phyloP scores from a whole-genome alignment of 2,329 filamentous ascomycete genomes.

The Aureobasidium pullulans region DNA sequence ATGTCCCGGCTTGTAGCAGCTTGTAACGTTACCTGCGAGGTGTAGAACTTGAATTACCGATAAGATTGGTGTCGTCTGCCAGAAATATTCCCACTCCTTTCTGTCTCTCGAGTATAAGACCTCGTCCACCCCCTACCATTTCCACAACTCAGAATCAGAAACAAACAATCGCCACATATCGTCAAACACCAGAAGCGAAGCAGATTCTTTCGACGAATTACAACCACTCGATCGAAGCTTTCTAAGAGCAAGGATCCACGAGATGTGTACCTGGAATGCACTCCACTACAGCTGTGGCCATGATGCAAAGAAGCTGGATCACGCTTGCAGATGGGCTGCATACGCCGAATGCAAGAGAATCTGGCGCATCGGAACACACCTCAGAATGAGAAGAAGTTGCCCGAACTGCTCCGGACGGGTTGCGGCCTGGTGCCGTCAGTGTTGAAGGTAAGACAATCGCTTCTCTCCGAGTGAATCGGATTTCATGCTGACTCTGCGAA shows the following conservation, averaged over 20 bases:
- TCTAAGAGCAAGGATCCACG: background rate
- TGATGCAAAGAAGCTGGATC: background rate
- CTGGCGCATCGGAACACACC: background rate
- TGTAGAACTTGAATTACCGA: background rate
- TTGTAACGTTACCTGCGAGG: background rate
- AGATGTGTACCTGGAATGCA: constrained; percentile 8
- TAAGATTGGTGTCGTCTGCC: too few relatives aligned
- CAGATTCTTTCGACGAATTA: too few relatives aligned
- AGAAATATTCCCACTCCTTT: too few relatives aligned
- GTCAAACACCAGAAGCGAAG: background rate
- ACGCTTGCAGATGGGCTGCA: background rate
- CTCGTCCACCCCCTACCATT: too few relatives aligned
- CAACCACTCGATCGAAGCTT: background rate
- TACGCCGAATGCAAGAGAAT: constrained; percentile 5
- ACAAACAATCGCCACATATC: too few relatives aligned
- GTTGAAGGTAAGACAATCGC: background rate
- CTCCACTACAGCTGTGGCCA: constrained; percentile 13
- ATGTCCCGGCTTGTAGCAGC: background rate
- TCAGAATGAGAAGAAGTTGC: background rate
- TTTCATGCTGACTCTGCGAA: background rate
- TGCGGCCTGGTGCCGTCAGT: constrained; percentile 5
- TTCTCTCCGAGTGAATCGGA: too few relatives aligned
- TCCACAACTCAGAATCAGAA: too few relatives aligned
- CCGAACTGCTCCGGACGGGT: constrained; percentile 3
- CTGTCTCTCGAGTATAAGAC: too few relatives aligned